Evolutionary conservation across 768 basidiomycete genomes (phyloP).

Genomic region (Lentinula boryana): DNA sequence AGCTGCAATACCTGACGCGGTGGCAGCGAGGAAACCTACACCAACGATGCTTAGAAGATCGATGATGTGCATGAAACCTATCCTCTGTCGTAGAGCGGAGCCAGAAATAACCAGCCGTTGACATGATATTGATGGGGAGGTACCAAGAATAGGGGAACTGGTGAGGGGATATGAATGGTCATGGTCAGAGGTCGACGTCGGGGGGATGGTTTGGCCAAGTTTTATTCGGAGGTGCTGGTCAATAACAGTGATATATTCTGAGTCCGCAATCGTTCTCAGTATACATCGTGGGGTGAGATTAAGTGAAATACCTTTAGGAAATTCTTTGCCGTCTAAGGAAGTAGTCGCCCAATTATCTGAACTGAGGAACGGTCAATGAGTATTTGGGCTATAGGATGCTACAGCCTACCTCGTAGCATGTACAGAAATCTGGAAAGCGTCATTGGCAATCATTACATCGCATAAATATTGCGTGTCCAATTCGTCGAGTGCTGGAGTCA

Average conservation of each 20-base stretch:
- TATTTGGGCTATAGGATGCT: background rate
- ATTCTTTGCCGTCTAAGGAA: background rate
- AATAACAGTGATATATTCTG: background rate
- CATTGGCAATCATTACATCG: constrained; percentile 2
- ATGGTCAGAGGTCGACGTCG: background rate
- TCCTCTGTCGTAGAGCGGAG: background rate
- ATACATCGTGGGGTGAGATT: background rate
- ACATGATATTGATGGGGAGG: background rate
- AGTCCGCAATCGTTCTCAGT: too few relatives aligned
- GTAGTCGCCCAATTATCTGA: background rate
- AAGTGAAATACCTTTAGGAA: background rate
- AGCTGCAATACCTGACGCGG: background rate
- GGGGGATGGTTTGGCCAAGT: background rate
- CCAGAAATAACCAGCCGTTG: background rate
- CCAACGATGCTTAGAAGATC: constrained; percentile 4
- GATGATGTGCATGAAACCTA: constrained; percentile 5
- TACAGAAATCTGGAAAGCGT: background rate
- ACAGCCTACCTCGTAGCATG: background rate
- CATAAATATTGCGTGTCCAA: background rate
- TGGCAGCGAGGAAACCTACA: background rate
- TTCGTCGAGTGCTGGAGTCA: background rate
- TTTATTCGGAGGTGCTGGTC: background rate
- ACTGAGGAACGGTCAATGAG: background rate
- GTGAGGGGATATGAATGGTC: background rate
- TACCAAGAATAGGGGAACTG: background rate